phyloP scores from a whole-genome alignment of 1,139 yeast genomes.

The Zygotorulaspora mrakii region DNA sequence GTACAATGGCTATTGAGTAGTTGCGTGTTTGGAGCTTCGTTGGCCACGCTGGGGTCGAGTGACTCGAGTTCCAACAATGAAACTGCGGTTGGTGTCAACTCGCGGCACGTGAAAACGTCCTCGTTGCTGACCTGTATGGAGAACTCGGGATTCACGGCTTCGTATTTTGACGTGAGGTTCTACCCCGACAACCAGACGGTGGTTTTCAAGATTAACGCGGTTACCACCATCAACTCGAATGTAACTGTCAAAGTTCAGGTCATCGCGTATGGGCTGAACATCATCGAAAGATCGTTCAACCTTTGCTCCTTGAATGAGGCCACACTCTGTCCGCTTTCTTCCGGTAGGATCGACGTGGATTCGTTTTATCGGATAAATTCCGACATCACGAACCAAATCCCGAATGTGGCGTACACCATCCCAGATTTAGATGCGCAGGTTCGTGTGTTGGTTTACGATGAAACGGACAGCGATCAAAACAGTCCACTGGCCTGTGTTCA shows the following conservation, averaged over 20 bases:
- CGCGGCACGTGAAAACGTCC: conserved; percentile 42
- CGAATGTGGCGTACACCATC: conserved; percentile 79
- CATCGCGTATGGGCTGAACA: conserved; percentile 80
- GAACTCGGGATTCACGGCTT: conserved; percentile 80
- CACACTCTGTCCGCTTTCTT: conserved; percentile 73
- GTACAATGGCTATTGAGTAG: background rate
- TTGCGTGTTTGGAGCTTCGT: conserved; percentile 1
- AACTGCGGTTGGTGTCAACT: conserved; percentile 11
- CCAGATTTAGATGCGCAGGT: conserved; percentile 96
- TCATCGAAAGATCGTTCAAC: conserved; percentile 51
- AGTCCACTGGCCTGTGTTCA: conserved; percentile 84
- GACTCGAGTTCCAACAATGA: conserved; percentile 6
- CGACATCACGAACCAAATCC: conserved; percentile 52
- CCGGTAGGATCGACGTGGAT: conserved; percentile 79
- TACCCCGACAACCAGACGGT: conserved; percentile 63
- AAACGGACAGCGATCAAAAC: conserved; percentile 38
- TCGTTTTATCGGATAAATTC: conserved; percentile 48
- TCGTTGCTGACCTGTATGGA: conserved; percentile 95
- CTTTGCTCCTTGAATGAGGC: conserved; percentile 60
- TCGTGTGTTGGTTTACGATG: conserved; percentile 59
- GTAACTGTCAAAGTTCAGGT: conserved; percentile 64
- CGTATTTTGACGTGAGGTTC: conserved; percentile 73
- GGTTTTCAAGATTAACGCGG: conserved; percentile 66
- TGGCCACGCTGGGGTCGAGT: conserved; percentile 1
- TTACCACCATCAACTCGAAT: conserved; percentile 73